Percentiles rank a stretch among this genome's conserved stretches.
Conservation (phyloP, 305 asterid species). For the Ajuga reptans region DNA sequence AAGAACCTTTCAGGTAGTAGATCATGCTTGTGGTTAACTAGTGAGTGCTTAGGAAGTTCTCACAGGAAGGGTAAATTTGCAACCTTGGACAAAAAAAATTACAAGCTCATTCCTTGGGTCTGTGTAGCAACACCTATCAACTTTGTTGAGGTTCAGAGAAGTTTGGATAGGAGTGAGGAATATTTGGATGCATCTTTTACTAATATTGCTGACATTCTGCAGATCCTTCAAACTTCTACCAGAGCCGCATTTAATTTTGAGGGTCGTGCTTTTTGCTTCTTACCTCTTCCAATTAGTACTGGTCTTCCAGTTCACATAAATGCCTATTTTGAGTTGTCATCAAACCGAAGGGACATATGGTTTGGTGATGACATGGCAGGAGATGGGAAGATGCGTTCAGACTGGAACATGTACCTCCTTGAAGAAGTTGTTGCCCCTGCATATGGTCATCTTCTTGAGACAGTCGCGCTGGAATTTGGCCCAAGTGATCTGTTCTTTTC, state of each 20-base stretch:
- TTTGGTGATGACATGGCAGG: constrained; percentile 99
- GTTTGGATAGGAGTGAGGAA: constrained; percentile 26
- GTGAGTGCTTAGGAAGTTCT: constrained; percentile 67
- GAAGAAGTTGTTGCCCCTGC: constrained; percentile 96
- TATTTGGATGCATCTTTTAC: constrained; percentile 32
- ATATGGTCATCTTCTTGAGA: constrained; percentile 81
- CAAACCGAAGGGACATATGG: constrained; percentile 97
- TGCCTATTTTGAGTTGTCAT: constrained; percentile 92
- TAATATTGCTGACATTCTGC: constrained; percentile 42
- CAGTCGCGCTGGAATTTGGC: constrained; percentile 69
- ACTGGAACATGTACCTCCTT: constrained; percentile 87
- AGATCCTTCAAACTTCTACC: constrained; percentile 34
- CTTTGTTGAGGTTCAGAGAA: constrained; percentile 39
- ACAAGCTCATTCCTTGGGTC: constrained; percentile 83
- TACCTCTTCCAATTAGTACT: constrained; percentile 87
- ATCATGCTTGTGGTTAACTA: constrained; percentile 73
- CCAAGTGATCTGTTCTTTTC: constrained; percentile 73
- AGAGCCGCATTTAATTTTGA: constrained; percentile 44
- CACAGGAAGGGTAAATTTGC: constrained; percentile 40
- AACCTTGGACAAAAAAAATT: constrained; percentile 43
- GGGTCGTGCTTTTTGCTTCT: constrained; percentile 94
- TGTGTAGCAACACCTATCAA: constrained; percentile 75
- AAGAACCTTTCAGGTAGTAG: constrained; percentile 49
- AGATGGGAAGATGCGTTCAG: constrained; percentile 93
- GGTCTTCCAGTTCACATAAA: constrained; percentile 92